Conservation (phyloP, 805 yeast genomes). For the Brettanomyces nanus region DNA sequence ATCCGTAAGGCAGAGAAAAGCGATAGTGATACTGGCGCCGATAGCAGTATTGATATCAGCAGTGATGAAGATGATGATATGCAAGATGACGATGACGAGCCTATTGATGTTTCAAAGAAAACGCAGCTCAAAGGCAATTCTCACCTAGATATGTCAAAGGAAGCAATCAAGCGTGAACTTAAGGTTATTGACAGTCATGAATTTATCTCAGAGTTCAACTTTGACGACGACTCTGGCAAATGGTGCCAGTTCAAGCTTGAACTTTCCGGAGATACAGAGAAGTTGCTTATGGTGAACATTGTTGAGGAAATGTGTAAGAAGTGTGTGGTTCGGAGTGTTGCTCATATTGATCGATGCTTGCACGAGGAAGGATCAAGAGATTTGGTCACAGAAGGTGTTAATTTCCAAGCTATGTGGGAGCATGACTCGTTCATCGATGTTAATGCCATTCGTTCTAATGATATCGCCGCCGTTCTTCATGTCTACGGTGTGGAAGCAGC, state of each 20-base stretch:
- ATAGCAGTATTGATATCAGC: constrained; percentile 30
- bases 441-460: constrained; percentile 85
- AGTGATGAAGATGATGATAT: constrained; percentile 37
- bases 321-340: constrained; percentile 88
- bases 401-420: constrained; percentile 97
- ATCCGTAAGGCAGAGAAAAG: constrained; percentile 79
- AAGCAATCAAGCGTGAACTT: constrained; percentile 78
- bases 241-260: constrained; percentile 92
- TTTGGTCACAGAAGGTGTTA: constrained; percentile 95
- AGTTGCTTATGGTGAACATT: constrained; percentile 93
- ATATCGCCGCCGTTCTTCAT: constrained; percentile 78
- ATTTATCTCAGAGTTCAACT: constrained; percentile 71
- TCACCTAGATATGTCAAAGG: constrained; percentile 35
- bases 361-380: constrained; percentile 67
- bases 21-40: constrained; percentile 54
- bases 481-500: constrained; percentile 99
- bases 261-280: constrained; percentile 78
- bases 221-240: constrained; percentile 79
- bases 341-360: constrained; percentile 86
- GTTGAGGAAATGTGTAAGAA: constrained; percentile 85
- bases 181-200: constrained; percentile 69
- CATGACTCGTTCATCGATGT: constrained; percentile 90
- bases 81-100: constrained; percentile 24
- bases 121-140: constrained; percentile 8
- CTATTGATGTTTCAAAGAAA: constrained; percentile 12